phyloP scores from a whole-genome alignment of 768 basidiomycete genomes.

The Cubamyces sp. region DNA sequence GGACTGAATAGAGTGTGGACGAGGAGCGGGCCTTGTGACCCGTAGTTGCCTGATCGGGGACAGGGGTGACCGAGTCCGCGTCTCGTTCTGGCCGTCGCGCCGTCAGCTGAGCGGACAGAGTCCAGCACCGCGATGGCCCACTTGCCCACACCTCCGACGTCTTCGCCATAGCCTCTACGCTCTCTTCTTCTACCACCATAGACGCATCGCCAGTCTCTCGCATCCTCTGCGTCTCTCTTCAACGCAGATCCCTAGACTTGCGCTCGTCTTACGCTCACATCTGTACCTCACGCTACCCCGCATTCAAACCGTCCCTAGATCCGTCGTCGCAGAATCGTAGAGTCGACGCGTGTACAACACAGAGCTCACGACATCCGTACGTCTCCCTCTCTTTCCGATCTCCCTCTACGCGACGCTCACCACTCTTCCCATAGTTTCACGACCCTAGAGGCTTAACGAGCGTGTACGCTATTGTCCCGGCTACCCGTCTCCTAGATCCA shows the following conservation, averaged over 20 bases:
- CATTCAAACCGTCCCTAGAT: conserved; percentile 19
- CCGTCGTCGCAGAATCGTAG: conserved; percentile 16
- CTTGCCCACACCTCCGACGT: neutral
- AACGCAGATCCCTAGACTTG: conserved; percentile 6
- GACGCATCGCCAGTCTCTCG: conserved; percentile 14
- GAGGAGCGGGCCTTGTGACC: conserved; percentile 24
- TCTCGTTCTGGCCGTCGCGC: conserved; percentile 24
- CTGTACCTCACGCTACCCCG: conserved; percentile 12
- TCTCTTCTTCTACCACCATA: conserved; percentile 12
- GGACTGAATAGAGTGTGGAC: conserved; percentile 22
- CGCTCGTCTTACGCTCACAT: conserved; percentile 9
- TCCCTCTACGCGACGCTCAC: neutral
- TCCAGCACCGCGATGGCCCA: conserved; percentile 15
- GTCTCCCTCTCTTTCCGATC: neutral
- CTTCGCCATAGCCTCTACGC: neutral
- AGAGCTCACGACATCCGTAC: conserved; percentile 27
- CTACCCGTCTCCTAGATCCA: conserved; percentile 28
- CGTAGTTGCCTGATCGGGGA: conserved; percentile 21
- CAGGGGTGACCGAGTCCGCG: conserved; percentile 28
- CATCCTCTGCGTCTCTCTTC: neutral
- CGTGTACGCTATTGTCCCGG: conserved; percentile 25
- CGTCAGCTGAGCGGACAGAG: conserved; percentile 24
- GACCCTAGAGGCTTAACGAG: conserved; percentile 29
- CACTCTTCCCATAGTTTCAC: conserved; percentile 22
- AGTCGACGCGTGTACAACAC: conserved; percentile 25